Evolutionary conservation across 768 basidiomycete species (phyloP), one percentile per base, ranked within the genome.

Genomic region (Suillus clintonianus): DNA sequence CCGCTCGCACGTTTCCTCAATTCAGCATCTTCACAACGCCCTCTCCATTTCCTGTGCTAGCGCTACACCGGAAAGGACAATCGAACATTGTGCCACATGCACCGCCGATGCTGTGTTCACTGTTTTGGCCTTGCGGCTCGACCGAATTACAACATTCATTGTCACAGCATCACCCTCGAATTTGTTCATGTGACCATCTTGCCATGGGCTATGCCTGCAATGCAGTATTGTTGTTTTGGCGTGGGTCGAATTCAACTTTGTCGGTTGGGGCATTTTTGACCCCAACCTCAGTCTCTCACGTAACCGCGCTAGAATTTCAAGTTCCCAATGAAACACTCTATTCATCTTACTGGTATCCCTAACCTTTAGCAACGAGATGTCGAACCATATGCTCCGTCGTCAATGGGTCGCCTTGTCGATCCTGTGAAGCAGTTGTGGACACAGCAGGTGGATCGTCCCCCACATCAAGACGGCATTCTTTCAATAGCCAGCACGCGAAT

Each of bases 41-140:
- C 56, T 57, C 17, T 3, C 7, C 7, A 4, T 13, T 39, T 57
- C 56, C 56, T 57, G 56, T 57, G 56, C 37, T 24, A 57, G 56
- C 56, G 37, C 24, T 57, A 41, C 56, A 27, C 56, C 56, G 37
- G 37, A 57, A 56, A 41, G 56, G 56, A 41, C 37, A 57, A 19
- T 57, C 37, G 37, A 32, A 41, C 32, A 27, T 57, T 37, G 24
- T 17, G 1, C 37, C 56, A 27, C 55, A 27, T 27, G 37, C 24
- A 19, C 24, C 8, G 11, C n/a, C n/a, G 13, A 55, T 56, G 55
- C 55, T 56, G 55, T 56, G 55, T 39, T 39, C 37, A 27, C 17
- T 39, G 15, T 56, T 39, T 56, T 37, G 37, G 7, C 37, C 24
- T 57, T 27, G 39, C 13, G 56, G 17, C 27, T 57, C 56, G 37